Evolutionary conservation across 2,329 filamentous ascomycete genomes (phyloP), one percentile per base, ranked within the genome.

Genomic region (Aspergillus sclerotialis): DNA sequence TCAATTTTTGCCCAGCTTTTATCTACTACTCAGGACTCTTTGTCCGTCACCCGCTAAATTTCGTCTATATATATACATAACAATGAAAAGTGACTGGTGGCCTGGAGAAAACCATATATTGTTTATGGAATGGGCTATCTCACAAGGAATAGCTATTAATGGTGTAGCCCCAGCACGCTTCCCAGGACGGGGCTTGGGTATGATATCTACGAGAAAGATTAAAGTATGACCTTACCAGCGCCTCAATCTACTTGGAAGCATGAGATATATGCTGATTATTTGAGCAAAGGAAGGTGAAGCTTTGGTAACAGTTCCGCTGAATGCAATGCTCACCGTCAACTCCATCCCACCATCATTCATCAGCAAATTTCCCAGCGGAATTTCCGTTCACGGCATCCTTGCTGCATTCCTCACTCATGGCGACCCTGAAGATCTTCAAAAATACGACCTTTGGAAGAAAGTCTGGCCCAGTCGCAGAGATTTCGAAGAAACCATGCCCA

Each of bases 151-250:
- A 17, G 61, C 71, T 23, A 73, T 87, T 45, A 70, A 81, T 48
- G 80, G 79, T 17, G 76, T 93, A 30, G 67, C 68, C 2, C 80
- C 86, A 4, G 72, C 77, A 26, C 68, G 67, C 25, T 78, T 94
- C 11, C 75, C 80, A 5, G 82, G 80, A 2, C 73, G 83, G 35
- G 88, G 88, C 17, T 73, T 92, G 34, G 88, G 89, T 30, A 78
- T 94, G 37, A 71, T 89, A 32, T 82, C 86, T 4, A 80, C 76
- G 9, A 71, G 73, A 17, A 64, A 72, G 10, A 71, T 92, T 40
- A 65, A 82, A 64, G 84, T 84, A 63, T 23, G 18, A 8, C 16
- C 15, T 16, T 26, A 7, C 9, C 23, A n/a, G n/a, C n/a, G n/a
- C n/a, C n/a, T n/a, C n/a, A n/a, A n/a, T n/a, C n/a, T n/a, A n/a